These are phyloP conservation scores for Botrytis porri DNA, from an alignment of 2,329 filamentous ascomycete genomes.

Conservation along the genomic window DNA sequence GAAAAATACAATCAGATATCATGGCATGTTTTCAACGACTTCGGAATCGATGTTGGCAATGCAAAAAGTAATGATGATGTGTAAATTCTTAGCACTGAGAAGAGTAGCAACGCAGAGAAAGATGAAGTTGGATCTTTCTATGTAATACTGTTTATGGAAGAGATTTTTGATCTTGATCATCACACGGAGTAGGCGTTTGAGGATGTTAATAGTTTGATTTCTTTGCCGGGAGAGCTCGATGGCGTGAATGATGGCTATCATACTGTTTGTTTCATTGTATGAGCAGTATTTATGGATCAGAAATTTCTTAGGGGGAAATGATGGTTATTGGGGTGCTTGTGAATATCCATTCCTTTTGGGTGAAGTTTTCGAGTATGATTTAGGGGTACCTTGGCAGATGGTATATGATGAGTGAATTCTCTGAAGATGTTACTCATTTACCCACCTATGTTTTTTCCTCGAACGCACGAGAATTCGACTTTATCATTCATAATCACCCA, in stretches of 20 bases:
- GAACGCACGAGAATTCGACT: background rate
- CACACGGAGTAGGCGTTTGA: no score
- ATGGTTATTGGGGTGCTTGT: background rate
- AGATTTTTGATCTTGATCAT: no score
- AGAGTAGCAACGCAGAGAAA: background rate
- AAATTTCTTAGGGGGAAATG: fast-evolving
- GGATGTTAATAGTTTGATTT: background rate
- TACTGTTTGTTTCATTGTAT: background rate
- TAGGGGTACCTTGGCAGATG: no score
- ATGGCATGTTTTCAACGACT: background rate
- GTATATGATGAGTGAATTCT: background rate
- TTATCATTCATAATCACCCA: background rate
- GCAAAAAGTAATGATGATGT: background rate
- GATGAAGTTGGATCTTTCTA: background rate
- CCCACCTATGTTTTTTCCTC: no score
- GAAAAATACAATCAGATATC: no score
- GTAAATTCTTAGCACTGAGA: background rate
- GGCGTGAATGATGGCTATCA: fast-evolving
- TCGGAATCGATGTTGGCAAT: background rate
- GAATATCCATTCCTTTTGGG: background rate
- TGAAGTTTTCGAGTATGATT: background rate
- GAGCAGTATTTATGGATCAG: fast-evolving
- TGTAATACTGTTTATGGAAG: background rate
- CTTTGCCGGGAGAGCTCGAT: fast-evolving
- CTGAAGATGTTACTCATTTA: no score